Base-by-base conservation (phyloP, 2,329 filamentous ascomycete species). In the Fusarium sp. region DNA sequence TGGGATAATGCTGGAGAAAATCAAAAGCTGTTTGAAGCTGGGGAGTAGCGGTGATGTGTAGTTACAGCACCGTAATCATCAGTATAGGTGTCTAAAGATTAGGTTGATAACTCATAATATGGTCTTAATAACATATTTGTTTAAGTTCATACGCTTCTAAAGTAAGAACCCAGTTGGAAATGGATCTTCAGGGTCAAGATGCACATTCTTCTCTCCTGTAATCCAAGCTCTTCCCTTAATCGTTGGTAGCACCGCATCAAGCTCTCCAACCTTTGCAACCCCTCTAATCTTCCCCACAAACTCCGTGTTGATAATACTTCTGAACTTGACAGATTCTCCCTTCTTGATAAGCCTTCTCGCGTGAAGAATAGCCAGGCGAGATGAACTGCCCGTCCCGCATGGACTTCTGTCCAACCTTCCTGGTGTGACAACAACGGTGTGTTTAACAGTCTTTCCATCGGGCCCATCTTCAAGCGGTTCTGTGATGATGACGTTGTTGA, bases 401-500 rank as follows among this genome's bases (percentile, higher is more conserved):
- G 59, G 59, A 25, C 59, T 62, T 6, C 59, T 62, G 11, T 62
- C 59, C 1, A 62, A 2, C 3, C 59, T 51, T 10, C 59, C 59
- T 0, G 59, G 59, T 1, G 59, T 62, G 1, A 62, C 59, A 1
- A 62, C 50, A 14, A 62, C 59, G 11, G 59, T 62, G 1, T 62
- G 59, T 25, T 62, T 62, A 0, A 62, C 36, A 1, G 18, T 42
- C 25, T 62, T 62, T 14, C 59, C 59, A 7, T 39, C 50, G 4
- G 43, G 58, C 0, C 58, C 59, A 0, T 62, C 58, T 10, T 63
- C 58, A 3, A 62, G 6, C 2, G 49, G 41, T 1, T 77, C 77
- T 0, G 76, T 81, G 41, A 81, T 63, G 77, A 72, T 75, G 3
- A 81, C 50, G 3, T 77, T 79, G 36, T 74, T 81, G n/a, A 84